Base-by-base conservation (phyloP, 2,329 filamentous ascomycete species). In the Metarhizium brunneum region DNA sequence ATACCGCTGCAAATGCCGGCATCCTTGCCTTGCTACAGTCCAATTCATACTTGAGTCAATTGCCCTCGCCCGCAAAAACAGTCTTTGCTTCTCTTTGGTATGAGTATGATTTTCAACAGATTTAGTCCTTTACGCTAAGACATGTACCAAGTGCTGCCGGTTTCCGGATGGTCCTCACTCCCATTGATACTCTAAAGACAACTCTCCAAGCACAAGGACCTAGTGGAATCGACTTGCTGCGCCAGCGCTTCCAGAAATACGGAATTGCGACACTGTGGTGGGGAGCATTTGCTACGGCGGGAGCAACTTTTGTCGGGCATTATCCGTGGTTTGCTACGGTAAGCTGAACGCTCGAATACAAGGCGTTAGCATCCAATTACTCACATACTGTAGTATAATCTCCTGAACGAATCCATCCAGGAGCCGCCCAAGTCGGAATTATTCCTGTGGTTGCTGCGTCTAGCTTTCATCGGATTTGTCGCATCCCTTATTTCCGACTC, bases 311-410 rank as follows among this genome's bases (percentile, higher is more conserved):
- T 56, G 75, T 75, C 1, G 75, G 75, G 2, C 71, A 78, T 52
- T 78, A 78, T 45, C 75, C 75, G 3, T 78, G 75, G 75, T 78
- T 77, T 56, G 75, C 73, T 10, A 78, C 75, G 0, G 74, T 75
- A 61, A 52, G 67, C 29, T 29, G n/a, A 8, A 16, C 47, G 3
- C 1, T 25, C 3, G 25, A 25, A 3, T 25, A 3, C 3, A 25
- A 25, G 25, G 4, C 25, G 25, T 25, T 25, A 25, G 25, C 25
- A 3, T 25, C 25, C 25, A 25, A 4, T 4, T 25, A 25, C 25
- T 25, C 25, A 25, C 25, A 4, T 25, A 4, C 3, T 25, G 25
- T 25, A 76, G 73, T 76, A 78, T 59, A 77, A 78, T 53, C 70
- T 68, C 45, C 59, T 78, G 16, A 64, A 67, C 0, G 72, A 73